These are phyloP conservation scores for Ochetophila trinervis DNA, from an alignment of 306 rosid genomes.

Conservation along the genomic window DNA sequence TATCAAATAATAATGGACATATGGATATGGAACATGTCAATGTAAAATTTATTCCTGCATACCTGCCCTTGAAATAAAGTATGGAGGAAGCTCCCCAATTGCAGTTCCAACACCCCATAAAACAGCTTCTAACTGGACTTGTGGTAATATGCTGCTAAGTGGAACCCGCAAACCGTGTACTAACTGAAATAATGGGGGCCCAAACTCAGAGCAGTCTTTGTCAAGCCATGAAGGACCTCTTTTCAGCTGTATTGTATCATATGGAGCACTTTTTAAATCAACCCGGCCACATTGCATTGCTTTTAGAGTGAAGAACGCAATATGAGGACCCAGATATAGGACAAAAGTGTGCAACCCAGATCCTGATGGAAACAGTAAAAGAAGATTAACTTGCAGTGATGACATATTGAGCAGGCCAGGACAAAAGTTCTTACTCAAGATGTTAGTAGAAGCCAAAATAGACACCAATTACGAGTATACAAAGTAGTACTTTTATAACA, in stretches of 20 bases:
- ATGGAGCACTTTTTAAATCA: conserved; percentile 88
- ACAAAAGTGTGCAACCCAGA: conserved; percentile 99
- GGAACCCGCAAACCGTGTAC: conserved; percentile 70
- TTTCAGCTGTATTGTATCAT: conserved; percentile 86
- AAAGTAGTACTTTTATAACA: neutral
- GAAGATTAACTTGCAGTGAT: conserved; percentile 4
- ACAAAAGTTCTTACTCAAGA: neutral
- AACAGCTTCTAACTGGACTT: conserved; percentile 88
- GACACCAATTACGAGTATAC: neutral
- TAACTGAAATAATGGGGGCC: conserved; percentile 66
- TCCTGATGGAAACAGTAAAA: conserved; percentile 50
- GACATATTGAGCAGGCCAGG: neutral
- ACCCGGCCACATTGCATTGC: conserved; percentile 96
- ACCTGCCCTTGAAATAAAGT: conserved; percentile 99
- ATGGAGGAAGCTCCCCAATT: conserved; percentile 98
- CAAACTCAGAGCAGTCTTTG: conserved; percentile 81
- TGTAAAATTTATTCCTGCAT: conserved; percentile 16
- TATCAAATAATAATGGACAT: neutral
- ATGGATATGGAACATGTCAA: neutral
- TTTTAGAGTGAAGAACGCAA: conserved; percentile 87
- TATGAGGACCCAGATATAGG: conserved; percentile 95
- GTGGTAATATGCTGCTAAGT: conserved; percentile 77
- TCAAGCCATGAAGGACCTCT: conserved; percentile 94
- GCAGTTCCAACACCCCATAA: conserved; percentile 98
- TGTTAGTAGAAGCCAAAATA: neutral